These are phyloP conservation scores for Diaporthe longicolla DNA, from an alignment of 2,329 filamentous ascomycete genomes.

Conservation along the genomic window DNA sequence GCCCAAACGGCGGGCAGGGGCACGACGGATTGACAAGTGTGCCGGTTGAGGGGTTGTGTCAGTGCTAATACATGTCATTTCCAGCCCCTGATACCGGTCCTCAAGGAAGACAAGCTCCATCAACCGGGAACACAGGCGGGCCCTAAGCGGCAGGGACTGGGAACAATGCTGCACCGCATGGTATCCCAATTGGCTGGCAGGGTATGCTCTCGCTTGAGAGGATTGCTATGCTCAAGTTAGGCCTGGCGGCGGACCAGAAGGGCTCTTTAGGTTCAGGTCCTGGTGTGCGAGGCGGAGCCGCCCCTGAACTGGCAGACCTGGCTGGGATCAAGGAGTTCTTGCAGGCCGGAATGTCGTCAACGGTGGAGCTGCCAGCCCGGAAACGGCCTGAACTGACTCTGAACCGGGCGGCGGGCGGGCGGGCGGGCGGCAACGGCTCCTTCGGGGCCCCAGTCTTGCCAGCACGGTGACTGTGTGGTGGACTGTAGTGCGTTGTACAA, in stretches of 20 bases:
- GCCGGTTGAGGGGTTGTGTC: conserved; percentile 23
- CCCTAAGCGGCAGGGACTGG: not conserved
- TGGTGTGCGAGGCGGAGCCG: conserved; percentile 16
- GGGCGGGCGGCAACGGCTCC: conserved; percentile 17
- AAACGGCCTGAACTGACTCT: conserved; percentile 11
- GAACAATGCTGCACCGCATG: not conserved
- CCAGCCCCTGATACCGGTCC: conserved; percentile 7
- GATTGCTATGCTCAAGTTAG: not conserved
- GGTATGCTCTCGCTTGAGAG: not conserved
- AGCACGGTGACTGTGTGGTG: not conserved
- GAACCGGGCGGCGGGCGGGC: not conserved
- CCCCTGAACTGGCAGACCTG: not conserved
- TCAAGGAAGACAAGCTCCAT: not conserved
- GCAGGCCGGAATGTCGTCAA: conserved; percentile 22
- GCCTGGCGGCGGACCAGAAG: not conserved
- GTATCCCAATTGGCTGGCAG: not conserved
- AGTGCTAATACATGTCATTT: conserved; percentile 35
- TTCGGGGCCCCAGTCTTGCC: conserved; percentile 7
- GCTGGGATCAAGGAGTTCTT: conserved; percentile 1
- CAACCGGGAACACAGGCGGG: conserved; percentile 6
- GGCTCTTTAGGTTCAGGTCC: conserved; percentile 11
- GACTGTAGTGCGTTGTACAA: not conserved
- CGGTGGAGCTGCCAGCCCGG: not conserved
- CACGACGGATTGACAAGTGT: conserved; percentile 10
- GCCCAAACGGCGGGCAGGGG: conserved; percentile 17